phyloP scores from a whole-genome alignment of 306 rosid genomes.

The Quercus suber region DNA sequence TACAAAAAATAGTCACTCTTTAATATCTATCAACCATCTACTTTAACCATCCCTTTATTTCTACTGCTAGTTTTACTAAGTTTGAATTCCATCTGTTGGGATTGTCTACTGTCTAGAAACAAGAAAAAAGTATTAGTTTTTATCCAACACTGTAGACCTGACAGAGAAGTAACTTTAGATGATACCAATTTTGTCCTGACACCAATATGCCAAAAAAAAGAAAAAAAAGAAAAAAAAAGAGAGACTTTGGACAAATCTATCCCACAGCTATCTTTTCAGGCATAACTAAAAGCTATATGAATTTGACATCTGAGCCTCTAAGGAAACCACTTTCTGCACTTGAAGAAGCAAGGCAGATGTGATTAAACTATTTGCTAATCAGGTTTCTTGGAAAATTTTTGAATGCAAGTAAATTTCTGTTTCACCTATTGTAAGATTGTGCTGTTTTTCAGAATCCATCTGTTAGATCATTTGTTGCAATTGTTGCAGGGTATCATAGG shows the following conservation, averaged over 20 bases:
- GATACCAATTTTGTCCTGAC: not conserved
- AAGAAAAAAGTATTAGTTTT: not conserved
- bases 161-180: not conserved
- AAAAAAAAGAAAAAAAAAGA: not conserved
- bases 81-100: not conserved
- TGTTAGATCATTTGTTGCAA: constrained; percentile 20
- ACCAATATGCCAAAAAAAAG: not conserved
- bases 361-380: not conserved
- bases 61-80: not conserved
- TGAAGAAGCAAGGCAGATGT: not conserved
- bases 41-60: not conserved
- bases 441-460: not conserved
- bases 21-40: not conserved
- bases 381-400: not conserved
- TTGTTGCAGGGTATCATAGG: constrained; percentile 78
- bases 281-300: not conserved
- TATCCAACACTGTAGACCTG: not conserved
- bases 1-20: not conserved
- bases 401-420: not conserved
- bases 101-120: not conserved
- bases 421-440: not conserved
- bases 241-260: not conserved
- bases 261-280: not conserved
- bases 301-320: not conserved
- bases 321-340: not conserved